Percentiles rank a stretch among this genome's conserved stretches.
Evolutionary conservation across 192 early-diverging fungal species (phyloP).

Genomic region (Umbelopsis isabellina): DNA sequence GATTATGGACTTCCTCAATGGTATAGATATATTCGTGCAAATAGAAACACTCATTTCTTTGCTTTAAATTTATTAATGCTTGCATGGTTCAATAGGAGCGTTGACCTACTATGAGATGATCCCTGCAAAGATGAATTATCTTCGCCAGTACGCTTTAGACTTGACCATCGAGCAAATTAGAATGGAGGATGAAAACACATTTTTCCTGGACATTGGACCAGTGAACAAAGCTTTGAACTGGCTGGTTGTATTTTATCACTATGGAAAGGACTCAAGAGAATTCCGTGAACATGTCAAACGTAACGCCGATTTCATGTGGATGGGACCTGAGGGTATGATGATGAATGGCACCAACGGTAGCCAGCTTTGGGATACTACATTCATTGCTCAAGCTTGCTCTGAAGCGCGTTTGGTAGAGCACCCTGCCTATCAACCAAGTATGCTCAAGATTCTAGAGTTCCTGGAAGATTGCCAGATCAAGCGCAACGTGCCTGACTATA

Average conservation of each 20-base stretch:
- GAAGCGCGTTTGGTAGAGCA: constrained; percentile 79
- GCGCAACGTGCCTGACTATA: constrained; percentile 65
- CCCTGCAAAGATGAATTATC: constrained; percentile 47
- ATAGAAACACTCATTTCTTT: not conserved
- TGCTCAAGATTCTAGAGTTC: constrained; percentile 77
- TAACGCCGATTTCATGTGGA: constrained; percentile 90
- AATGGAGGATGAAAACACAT: constrained; percentile 88
- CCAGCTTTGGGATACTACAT: constrained; percentile 96
- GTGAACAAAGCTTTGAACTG: constrained; percentile 95
- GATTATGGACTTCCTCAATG: constrained; percentile 76
- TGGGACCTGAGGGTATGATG: constrained; percentile 88
- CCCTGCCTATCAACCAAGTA: constrained; percentile 65
- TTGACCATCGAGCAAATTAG: constrained; percentile 82
- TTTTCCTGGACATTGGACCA: constrained; percentile 89
- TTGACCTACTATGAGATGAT: constrained; percentile 77
- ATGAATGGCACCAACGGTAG: constrained; percentile 96
- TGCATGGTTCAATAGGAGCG: constrained; percentile 28
- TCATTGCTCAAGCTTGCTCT: constrained; percentile 81
- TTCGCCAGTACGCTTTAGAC: constrained; percentile 71
- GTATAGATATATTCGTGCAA: constrained; percentile 35
- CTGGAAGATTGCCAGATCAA: constrained; percentile 87
- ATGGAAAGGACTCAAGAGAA: constrained; percentile 80
- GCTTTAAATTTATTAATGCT: not conserved
- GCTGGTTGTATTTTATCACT: constrained; percentile 83
- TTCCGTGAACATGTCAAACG: constrained; percentile 77